Base-by-base conservation (phyloP, 2,329 filamentous ascomycete species). In the Basipetospora chlamydospora region DNA sequence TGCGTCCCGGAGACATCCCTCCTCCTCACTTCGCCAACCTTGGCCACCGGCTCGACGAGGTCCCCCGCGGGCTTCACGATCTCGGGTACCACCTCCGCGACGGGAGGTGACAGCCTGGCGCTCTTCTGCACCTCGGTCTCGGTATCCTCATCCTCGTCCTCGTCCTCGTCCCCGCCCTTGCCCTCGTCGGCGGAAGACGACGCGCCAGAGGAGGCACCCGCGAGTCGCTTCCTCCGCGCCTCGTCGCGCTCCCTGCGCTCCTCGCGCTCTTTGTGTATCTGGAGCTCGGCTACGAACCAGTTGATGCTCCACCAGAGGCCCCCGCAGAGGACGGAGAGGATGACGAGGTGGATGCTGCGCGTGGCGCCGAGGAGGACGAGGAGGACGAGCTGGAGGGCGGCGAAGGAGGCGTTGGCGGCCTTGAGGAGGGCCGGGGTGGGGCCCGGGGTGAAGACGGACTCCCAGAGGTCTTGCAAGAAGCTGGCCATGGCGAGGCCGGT, bases 291-390 rank as follows among this genome's bases (percentile, higher is more conserved):
- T 38, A 84, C 86, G 52, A 98, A 96, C 90, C 90, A 98, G 69
- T 96, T 96, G 61, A 96, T 87, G 39, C 81, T 75, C 64, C 73
- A 86, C 90, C 90, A 98, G 25, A 96, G 67, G 4, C 82, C 81
- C 22, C 63, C 87, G 44, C 76, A 84, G 8, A 98, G 65, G 40
- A 77, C 50, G 10, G 84, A 93, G 5, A 98, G 71, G 40, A 88
- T 67, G 43, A 85, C 55, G 51, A 95, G 94, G 66, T 96, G 90
- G 44, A 93, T 70, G 61, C 81, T 93, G 58, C 80, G 76, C 6
- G 88, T 98, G 39, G 75, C 78, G 46, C 85, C 42, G 36, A 96
- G 71, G 43, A 98, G 79, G 37, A 61, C 57, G 44, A 84, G 59
- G 46, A 96, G 77, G 28, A 93, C 67, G 43, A 80, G 41, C 58